phyloP scores from a whole-genome alignment of 257 asterid genomes.

The Plantago ovata region DNA sequence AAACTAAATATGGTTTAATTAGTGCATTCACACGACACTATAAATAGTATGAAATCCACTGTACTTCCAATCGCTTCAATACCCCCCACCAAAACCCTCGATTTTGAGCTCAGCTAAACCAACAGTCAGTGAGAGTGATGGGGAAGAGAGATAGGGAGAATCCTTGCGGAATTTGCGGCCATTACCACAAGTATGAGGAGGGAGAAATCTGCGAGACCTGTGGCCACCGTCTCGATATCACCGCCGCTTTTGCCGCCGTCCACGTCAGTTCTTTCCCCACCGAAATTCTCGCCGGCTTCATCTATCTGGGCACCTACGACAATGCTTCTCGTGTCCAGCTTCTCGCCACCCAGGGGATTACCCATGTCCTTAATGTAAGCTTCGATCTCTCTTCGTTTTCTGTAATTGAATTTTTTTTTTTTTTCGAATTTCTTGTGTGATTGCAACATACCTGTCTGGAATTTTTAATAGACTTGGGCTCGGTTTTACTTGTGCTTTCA shows the following conservation, averaged over 20 bases:
- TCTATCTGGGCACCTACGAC: constrained; percentile 55
- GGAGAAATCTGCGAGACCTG: constrained; percentile 58
- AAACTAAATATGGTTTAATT: too few relatives aligned
- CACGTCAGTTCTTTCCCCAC: constrained; percentile 55
- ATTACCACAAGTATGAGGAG: constrained; percentile 61
- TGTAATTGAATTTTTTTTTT: too few relatives aligned
- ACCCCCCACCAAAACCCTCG: too few relatives aligned
- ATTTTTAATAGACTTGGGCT: too few relatives aligned
- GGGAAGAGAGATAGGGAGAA: constrained; percentile 62
- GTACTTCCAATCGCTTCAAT: too few relatives aligned
- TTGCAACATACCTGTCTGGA: too few relatives aligned
- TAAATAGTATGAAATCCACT: too few relatives aligned
- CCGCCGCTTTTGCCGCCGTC: constrained; percentile 4
- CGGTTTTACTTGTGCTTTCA: too few relatives aligned
- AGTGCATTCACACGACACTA: too few relatives aligned
- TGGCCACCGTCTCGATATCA: constrained; percentile 49
- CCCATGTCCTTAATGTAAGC: constrained; percentile 51
- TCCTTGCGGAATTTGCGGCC: constrained; percentile 62
- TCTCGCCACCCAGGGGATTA: constrained; percentile 54
- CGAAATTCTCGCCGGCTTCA: constrained; percentile 59
- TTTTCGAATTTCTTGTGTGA: too few relatives aligned
- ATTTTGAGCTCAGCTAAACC: too few relatives aligned
- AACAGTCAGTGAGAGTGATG: constrained; percentile 23
- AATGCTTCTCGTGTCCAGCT: constrained; percentile 52
- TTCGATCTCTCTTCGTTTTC: too few relatives aligned